Base-by-base conservation (phyloP, 805 yeast species). In the Millerago galiae region DNA sequence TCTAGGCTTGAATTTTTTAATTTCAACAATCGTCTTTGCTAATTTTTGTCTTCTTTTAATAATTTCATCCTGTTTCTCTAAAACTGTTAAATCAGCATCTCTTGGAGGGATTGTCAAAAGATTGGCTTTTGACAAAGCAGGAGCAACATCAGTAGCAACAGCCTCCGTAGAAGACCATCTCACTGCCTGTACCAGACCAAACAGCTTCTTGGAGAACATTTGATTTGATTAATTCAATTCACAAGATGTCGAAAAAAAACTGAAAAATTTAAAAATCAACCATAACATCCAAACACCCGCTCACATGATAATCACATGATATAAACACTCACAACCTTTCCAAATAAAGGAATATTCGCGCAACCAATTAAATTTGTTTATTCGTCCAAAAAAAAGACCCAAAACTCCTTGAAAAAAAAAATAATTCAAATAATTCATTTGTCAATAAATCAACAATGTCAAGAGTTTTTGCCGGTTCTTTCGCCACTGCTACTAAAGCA, bases 61-160 rank as follows among this genome's bases (percentile, higher is more conserved):
- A 49, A 78, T 71, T 45, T 68, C 75, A 63, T 89, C 95, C 68
- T 84, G 93, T 54, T 70, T 70, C 64, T 89, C 97, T 61, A 89
- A 70, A 26, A 79, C 87, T 8, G 91, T 85, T 45, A 78, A 58
- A 50, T 74, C 79, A 7, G 68, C 48, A 40, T 66, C 62, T 53
- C 73, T 65, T 29, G 70, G 67, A 24, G 68, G 62, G 43, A 72
- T 63, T 39, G 65, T 65, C 38, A 69, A 53, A 40, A 60, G 43
- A 14, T 45, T 35, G 6, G 50, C 39, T 35, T 48, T 47, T 7
- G 53, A 45, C 16, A 53, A 14, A 7, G 21, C 27, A 13, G 39
- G 34, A 14, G 40, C 17, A 15, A 28, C 40, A 5, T 25, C 38
- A 16, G 30, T 34, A 6, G 35, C 40, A 24, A 38, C 34, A 3